phyloP scores from a whole-genome alignment of 2,329 filamentous ascomycete genomes.

The Talaromyces sp. region DNA sequence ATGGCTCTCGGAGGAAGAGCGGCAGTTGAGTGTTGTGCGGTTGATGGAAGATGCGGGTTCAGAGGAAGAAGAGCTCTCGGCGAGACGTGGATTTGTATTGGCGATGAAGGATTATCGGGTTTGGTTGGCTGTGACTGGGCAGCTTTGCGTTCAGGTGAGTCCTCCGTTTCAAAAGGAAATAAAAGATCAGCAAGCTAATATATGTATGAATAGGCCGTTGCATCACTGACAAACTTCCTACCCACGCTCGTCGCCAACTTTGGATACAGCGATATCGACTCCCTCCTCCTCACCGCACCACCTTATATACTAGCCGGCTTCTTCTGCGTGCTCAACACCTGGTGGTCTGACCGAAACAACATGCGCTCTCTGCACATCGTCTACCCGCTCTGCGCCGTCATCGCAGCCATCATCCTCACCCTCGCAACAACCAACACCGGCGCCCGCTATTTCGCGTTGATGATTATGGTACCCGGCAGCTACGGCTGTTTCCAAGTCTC shows the following conservation, averaged over 20 bases:
- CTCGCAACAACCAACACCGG: neutral
- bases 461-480: neutral
- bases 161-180: too few species aligned
- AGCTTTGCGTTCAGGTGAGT: neutral
- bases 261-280: slow-evolving; percentile 43
- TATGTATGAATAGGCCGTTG: slow-evolving; percentile 8
- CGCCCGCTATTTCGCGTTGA: neutral
- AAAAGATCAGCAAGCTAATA: neutral
- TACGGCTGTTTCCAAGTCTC: neutral
- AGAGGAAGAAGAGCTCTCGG: slow-evolving; percentile 55
- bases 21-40: slow-evolving; percentile 54
- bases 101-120: neutral
- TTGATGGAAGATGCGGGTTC: slow-evolving; percentile 61
- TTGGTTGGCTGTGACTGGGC: neutral
- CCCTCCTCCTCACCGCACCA: slow-evolving; percentile 60
- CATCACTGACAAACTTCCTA: slow-evolving; percentile 16
- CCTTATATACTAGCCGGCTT: slow-evolving; percentile 59
- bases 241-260: slow-evolving; percentile 5
- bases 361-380: slow-evolving; percentile 67
- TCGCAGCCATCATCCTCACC: slow-evolving; percentile 51
- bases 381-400: slow-evolving; percentile 56
- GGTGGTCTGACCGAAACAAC: slow-evolving; percentile 65
- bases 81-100: slow-evolving; percentile 46
- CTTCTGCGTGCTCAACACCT: slow-evolving; percentile 60
- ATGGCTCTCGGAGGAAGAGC: slow-evolving; percentile 57